Base-by-base conservation (phyloP, 306 rosid species). In the Quercus variabilis region DNA sequence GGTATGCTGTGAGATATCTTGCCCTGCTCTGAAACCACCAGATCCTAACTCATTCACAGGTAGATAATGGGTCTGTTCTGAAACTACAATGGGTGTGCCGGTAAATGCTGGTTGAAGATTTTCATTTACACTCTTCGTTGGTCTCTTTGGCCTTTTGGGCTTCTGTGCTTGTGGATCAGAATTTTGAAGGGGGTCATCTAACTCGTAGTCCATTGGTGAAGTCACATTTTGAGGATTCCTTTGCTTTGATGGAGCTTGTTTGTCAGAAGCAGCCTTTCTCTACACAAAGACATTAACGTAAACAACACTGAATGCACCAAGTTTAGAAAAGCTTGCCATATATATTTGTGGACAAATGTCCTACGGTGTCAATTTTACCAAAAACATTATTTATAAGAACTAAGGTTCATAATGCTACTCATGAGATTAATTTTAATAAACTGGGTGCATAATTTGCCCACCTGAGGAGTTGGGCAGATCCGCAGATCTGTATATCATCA, bases 101-200 rank as follows among this genome's bases (percentile, higher is more conserved):
- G 86, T 76, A 86, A 77, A 78, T 67, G 79, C 80, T 3, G 88
- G 96, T 74, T 91, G 94, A 74, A 84, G 88, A 80, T 79, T 88
- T 31, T 89, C 96, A 73, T 86, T 90, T 59, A 86, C 86, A 51
- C 86, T 89, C 86, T 91, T 93, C 86, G 89, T 93, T 54, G 79
- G 81, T 76, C 97, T 86, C 87, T 91, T 95, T 3, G 89, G 92
- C 81, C 98, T 84, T 84, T 86, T 90, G 23, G 91, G 86, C 82
- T 82, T 95, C 76, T 80, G 85, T 71, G 62, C 71, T 46, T 55
- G 81, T 28, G 80, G 76, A 78, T 93, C 97, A 3, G 82, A 60
- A 74, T 76, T 86, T 82, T 67, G 70, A 69, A 55, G 51, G 68
- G 71, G 25, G 76, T 88, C 94, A 33, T 88, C 92, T 85, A 85